Conservation (phyloP, 495 filamentous ascomycete genomes). For the Physcia stellaris region DNA sequence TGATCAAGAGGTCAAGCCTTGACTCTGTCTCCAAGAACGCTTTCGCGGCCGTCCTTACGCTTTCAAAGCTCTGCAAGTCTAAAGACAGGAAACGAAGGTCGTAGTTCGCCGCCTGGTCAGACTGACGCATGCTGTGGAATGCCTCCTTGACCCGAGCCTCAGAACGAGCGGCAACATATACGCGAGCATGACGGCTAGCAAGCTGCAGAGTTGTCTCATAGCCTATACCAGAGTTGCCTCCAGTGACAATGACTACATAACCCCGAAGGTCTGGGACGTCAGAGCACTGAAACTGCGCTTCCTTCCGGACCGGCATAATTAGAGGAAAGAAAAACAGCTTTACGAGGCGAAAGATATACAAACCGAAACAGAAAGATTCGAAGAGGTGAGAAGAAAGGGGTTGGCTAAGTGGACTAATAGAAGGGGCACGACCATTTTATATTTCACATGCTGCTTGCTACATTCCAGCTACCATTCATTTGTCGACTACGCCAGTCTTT, state of each 20-base stretch:
- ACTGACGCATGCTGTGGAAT: constrained; percentile 24
- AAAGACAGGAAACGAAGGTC: constrained; percentile 23
- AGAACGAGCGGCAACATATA: constrained; percentile 29
- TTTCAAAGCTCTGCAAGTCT: constrained; percentile 27
- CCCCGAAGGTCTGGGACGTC: constrained; percentile 2
- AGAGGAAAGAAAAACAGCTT: background rate
- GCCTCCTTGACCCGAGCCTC: constrained; percentile 21
- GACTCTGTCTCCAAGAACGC: constrained; percentile 13
- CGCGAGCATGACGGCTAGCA: constrained; percentile 25
- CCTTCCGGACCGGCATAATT: background rate
- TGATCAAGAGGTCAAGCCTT: constrained; percentile 37
- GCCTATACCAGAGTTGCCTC: constrained; percentile 9
- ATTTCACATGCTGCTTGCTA: no score
- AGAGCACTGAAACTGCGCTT: background rate
- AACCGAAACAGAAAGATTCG: background rate
- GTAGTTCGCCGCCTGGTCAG: constrained; percentile 17
- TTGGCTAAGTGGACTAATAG: no score
- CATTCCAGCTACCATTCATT: no score
- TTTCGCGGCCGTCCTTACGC: constrained; percentile 19
- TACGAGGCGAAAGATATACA: background rate
- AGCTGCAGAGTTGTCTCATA: constrained; percentile 26
- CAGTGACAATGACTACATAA: constrained; percentile 7
- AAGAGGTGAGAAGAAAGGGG: no score
- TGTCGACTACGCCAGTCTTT: no score
- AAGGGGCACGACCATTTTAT: constrained; percentile 6